A percentile compares a stretch with the other conserved stretches of the same genome.
Conservation (phyloP, 2,329 filamentous ascomycete species). For the Orbilia brochopaga region DNA sequence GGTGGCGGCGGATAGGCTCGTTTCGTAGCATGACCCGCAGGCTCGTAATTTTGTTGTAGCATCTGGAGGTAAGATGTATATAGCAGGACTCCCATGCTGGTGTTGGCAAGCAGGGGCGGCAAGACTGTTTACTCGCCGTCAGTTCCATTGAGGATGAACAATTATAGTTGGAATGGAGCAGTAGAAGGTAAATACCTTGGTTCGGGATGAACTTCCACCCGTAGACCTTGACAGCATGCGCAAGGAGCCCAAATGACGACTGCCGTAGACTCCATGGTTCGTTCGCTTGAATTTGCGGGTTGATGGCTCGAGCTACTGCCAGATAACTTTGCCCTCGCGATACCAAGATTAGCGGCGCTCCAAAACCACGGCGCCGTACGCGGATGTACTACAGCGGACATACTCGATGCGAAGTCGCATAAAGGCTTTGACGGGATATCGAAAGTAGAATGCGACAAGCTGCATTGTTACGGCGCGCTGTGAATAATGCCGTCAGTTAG, state of each 20-base stretch:
- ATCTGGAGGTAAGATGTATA: conserved; percentile 78
- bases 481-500: not conserved
- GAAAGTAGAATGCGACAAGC: conserved; percentile 86
- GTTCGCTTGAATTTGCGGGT: conserved; percentile 61
- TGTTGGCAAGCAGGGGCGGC: conserved; percentile 75
- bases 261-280: conserved; percentile 65
- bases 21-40: conserved; percentile 66
- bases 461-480: conserved; percentile 76
- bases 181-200: conserved; percentile 59
- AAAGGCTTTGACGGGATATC: conserved; percentile 88
- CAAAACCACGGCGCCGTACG: not conserved
- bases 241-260: conserved; percentile 73
- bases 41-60: conserved; percentile 70
- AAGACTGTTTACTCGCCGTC: conserved; percentile 61
- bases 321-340: conserved; percentile 16
- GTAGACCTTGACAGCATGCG: conserved; percentile 70
- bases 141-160: not conserved
- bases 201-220: conserved; percentile 77
- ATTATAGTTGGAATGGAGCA: not conserved
- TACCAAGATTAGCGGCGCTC: conserved; percentile 14
- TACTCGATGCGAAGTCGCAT: conserved; percentile 91
- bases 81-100: conserved; percentile 74
- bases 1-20: conserved; percentile 74
- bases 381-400: conserved; percentile 53
- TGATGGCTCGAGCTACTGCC: conserved; percentile 62